A percentile compares a stretch with the other conserved stretches of the same genome.
Conservation (phyloP, 768 basidiomycete species). For the Trametopsis cervina region DNA sequence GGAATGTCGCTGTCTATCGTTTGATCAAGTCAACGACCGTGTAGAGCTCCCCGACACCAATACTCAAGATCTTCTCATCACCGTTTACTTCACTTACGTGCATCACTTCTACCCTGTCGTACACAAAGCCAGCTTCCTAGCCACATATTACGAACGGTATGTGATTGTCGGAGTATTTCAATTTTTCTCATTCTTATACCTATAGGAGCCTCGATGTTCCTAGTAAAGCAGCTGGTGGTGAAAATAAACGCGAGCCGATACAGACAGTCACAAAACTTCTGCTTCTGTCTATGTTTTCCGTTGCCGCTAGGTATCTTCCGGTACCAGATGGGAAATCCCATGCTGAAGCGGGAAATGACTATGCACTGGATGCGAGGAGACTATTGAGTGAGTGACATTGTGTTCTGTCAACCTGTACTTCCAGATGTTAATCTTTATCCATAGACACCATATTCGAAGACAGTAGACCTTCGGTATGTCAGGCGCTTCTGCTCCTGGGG, state of each 20-base stretch:
- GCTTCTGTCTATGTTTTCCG: slow-evolving; percentile 74
- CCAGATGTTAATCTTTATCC: not conserved
- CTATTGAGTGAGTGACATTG: slow-evolving; percentile 47
- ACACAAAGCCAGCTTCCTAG: slow-evolving; percentile 63
- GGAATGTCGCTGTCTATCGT: slow-evolving; percentile 4
- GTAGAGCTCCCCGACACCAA: slow-evolving; percentile 52
- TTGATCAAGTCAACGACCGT: slow-evolving; percentile 8
- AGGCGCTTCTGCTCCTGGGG: slow-evolving; percentile 72
- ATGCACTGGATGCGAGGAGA: slow-evolving; percentile 52
- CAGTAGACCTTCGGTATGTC: slow-evolving; percentile 69
- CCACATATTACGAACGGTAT: slow-evolving; percentile 37
- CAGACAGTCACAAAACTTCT: slow-evolving; percentile 59
- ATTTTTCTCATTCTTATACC: not conserved
- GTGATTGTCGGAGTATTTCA: not conserved
- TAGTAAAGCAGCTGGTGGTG: not conserved
- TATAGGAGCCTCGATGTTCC: slow-evolving; percentile 5
- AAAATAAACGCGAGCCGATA: slow-evolving; percentile 47
- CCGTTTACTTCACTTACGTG: slow-evolving; percentile 75
- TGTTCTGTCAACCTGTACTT: not conserved
- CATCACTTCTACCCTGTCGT: slow-evolving; percentile 81
- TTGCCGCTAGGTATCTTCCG: slow-evolving; percentile 61
- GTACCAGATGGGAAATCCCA: slow-evolving; percentile 29
- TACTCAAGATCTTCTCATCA: slow-evolving; percentile 61
- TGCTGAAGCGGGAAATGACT: slow-evolving; percentile 63
- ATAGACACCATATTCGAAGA: slow-evolving; percentile 59